Conservation (phyloP, 805 yeast species). For the Yamadazyma takamatsuzukensis region DNA sequence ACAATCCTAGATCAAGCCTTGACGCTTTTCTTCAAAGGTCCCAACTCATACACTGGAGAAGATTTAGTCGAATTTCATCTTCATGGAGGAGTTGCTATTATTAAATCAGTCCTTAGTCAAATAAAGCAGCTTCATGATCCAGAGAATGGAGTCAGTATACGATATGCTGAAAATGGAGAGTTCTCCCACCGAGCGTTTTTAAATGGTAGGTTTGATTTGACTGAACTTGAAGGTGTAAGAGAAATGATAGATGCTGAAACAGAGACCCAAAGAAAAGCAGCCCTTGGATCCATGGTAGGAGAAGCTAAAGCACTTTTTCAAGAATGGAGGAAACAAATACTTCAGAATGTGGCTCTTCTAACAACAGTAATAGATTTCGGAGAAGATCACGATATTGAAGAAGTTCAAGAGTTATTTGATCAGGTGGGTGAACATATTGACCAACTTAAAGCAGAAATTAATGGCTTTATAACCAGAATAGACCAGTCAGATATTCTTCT, state of each 20-base stretch:
- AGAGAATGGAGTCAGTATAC: constrained; percentile 35
- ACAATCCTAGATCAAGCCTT: constrained; percentile 73
- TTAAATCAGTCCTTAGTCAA: constrained; percentile 61
- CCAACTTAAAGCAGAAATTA: constrained; percentile 43
- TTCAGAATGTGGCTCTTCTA: constrained; percentile 65
- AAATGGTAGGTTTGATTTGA: constrained; percentile 78
- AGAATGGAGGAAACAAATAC: constrained; percentile 64
- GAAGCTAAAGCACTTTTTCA: constrained; percentile 50
- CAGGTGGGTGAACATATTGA: constrained; percentile 45
- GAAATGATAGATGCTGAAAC: constrained; percentile 93
- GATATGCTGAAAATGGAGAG: constrained; percentile 93
- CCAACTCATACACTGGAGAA: constrained; percentile 89
- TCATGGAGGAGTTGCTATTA: constrained; percentile 91
- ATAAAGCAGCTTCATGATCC: constrained; percentile 52
- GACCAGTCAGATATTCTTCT: constrained; percentile 59
- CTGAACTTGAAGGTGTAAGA: constrained; percentile 86
- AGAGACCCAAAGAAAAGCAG: constrained; percentile 76
- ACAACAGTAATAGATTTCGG: constrained; percentile 94
- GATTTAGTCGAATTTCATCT: constrained; percentile 84
- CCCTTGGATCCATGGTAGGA: constrained; percentile 72
- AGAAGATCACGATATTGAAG: constrained; percentile 84
- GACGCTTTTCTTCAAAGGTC: constrained; percentile 62
- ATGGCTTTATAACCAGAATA: constrained; percentile 42
- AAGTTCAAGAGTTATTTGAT: constrained; percentile 50
- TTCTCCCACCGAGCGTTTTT: constrained; percentile 83